phyloP scores from a whole-genome alignment of 805 yeast species.

The Pichia rugopelliculosa region DNA sequence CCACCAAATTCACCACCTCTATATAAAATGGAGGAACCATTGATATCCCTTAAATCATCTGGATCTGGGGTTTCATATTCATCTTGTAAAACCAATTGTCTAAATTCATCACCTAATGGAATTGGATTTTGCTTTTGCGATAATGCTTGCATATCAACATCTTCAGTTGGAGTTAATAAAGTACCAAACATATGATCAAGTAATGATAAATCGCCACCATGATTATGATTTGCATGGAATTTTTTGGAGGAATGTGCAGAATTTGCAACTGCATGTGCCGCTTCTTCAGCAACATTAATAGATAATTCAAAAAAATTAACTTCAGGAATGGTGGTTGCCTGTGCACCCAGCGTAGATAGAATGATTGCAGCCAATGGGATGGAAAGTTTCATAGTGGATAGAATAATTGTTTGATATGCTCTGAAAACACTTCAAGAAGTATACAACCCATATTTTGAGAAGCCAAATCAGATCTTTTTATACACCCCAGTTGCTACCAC shows the following conservation, averaged over 20 bases:
- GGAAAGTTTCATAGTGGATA: neutral
- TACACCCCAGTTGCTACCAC: neutral
- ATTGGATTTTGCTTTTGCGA: conserved; percentile 23
- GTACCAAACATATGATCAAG: conserved; percentile 31
- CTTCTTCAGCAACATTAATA: neutral
- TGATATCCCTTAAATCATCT: conserved; percentile 22
- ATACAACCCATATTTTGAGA: no score
- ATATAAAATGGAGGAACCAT: conserved; percentile 32
- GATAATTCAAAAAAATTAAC: neutral
- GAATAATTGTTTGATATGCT: neutral
- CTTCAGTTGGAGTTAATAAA: conserved; percentile 26
- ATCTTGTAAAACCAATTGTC: conserved; percentile 27
- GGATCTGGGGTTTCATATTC: conserved; percentile 23
- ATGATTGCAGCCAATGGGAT: neutral
- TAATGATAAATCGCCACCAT: conserved; percentile 22
- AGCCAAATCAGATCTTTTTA: no score
- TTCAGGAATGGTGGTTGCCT: conserved; percentile 8
- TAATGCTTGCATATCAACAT: conserved; percentile 18
- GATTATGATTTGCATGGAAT: conserved; percentile 1
- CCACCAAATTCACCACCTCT: conserved; percentile 47
- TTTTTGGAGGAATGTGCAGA: neutral
- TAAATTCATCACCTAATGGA: conserved; percentile 25
- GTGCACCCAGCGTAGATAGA: conserved; percentile 4
- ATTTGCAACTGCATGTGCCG: neutral
- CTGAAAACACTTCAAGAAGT: no score